These are phyloP conservation scores for Pseudopithomyces maydicus DNA, from an alignment of 2,329 filamentous ascomycete species.

Conservation along the genomic window DNA sequence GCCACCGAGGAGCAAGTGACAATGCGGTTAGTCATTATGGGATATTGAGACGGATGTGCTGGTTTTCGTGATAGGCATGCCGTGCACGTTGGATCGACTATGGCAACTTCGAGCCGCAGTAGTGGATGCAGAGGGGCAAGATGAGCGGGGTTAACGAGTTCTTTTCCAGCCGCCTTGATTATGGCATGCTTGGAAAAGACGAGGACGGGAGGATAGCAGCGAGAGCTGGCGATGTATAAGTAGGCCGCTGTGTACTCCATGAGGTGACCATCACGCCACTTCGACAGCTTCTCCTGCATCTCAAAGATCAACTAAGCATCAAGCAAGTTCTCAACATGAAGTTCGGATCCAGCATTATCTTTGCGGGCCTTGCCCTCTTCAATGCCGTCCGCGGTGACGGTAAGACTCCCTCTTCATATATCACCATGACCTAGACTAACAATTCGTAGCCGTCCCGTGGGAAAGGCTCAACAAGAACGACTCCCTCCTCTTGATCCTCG, in stretches of 20 bases:
- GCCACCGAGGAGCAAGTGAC: neutral
- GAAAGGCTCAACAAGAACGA: slow-evolving; percentile 51
- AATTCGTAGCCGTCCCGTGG: slow-evolving; percentile 40
- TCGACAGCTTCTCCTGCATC: slow-evolving; percentile 10
- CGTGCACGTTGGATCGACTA: neutral
- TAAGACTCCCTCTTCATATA: slow-evolving; percentile 10
- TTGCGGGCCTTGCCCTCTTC: slow-evolving; percentile 34
- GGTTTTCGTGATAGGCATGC: neutral
- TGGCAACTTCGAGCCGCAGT: neutral
- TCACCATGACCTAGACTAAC: slow-evolving; percentile 18
- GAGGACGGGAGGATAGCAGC: neutral
- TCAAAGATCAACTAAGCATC: neutral
- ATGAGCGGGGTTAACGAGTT: neutral
- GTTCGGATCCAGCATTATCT: slow-evolving; percentile 32
- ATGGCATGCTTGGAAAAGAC: slow-evolving; percentile 12
- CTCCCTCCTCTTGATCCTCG: slow-evolving; percentile 61
- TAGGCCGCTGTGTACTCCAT: slow-evolving; percentile 12
- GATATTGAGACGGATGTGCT: slow-evolving; percentile 10
- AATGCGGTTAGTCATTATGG: slow-evolving; percentile 20
- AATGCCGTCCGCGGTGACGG: slow-evolving; percentile 37
- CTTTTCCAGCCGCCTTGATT: slow-evolving; percentile 10
- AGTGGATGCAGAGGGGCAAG: neutral
- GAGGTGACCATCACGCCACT: slow-evolving; percentile 18
- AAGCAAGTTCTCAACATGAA: slow-evolving; percentile 32
- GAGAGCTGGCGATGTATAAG: slow-evolving; percentile 28